Evolutionary conservation across 2,329 filamentous ascomycete genomes (phyloP).

Genomic region (Rhynchosporium agropyri): DNA sequence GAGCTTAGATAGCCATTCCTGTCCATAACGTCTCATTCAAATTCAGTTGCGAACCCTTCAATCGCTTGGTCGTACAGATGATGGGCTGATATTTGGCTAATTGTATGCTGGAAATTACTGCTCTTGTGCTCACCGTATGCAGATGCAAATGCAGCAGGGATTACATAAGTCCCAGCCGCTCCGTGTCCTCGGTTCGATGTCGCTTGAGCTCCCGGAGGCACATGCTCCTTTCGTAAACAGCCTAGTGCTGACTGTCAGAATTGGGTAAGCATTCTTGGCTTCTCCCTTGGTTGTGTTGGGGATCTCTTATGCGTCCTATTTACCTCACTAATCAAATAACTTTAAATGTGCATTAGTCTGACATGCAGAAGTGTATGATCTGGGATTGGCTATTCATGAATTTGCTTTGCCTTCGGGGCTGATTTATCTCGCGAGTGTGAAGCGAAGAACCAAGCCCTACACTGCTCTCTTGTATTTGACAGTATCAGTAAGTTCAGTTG

Average conservation of each 20-base stretch:
- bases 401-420: no score
- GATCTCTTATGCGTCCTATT: background rate
- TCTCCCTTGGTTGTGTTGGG: background rate
- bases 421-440: no score
- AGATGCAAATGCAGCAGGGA: background rate
- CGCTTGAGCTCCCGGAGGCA: background rate
- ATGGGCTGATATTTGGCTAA: background rate
- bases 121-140: background rate
- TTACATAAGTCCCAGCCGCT: background rate
- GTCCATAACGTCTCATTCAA: no score
- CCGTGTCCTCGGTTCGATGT: background rate
- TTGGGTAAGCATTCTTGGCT: background rate
- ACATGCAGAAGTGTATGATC: no score
- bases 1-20: no score
- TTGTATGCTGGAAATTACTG: background rate
- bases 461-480: no score
- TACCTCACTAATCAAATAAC: background rate
- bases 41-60: no score
- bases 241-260: constrained; percentile 3
- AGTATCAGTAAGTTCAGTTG: no score
- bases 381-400: no score
- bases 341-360: no score
- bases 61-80: no score
- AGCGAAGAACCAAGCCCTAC: no score
- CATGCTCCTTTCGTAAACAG: background rate